These are phyloP conservation scores for Hermanozyma aechmeae DNA, from an alignment of 805 yeast genomes.

Conservation along the genomic window DNA sequence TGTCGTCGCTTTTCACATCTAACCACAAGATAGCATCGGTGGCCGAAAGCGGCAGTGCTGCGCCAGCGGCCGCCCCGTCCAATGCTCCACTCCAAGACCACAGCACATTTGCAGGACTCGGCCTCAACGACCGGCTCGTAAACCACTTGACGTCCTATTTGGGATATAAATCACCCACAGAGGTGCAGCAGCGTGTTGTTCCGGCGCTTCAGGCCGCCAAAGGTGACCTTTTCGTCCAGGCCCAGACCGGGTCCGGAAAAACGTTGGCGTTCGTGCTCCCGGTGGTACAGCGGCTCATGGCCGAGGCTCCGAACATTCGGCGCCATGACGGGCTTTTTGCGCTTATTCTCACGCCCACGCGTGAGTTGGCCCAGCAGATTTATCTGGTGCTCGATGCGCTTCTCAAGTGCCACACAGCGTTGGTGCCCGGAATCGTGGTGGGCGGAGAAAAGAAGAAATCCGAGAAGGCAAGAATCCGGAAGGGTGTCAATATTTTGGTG, in stretches of 20 bases:
- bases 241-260: constrained; percentile 98
- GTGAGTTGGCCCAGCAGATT: constrained; percentile 90
- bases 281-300: constrained; percentile 62
- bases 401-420: constrained; percentile 67
- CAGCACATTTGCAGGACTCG: constrained; percentile 63
- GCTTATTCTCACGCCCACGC: constrained; percentile 80
- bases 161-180: constrained; percentile 63
- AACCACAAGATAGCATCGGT: constrained; percentile 40
- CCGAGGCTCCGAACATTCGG: constrained; percentile 21
- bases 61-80: constrained; percentile 42
- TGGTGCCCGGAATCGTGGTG: constrained; percentile 92
- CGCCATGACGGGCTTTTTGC: constrained; percentile 85
- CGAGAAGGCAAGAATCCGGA: constrained; percentile 90
- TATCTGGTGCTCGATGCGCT: constrained; percentile 70
- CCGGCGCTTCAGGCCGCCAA: constrained; percentile 38
- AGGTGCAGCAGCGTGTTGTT: constrained; percentile 73
- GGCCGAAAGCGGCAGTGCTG: constrained; percentile 40
- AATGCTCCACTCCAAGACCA: constrained; percentile 79
- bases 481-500: constrained; percentile 92
- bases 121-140: constrained; percentile 46
- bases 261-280: constrained; percentile 85
- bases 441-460: constrained; percentile 98
- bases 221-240: constrained; percentile 78
- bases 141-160: constrained; percentile 49
- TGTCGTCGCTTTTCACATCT: constrained; percentile 71